Evolutionary conservation across 208 protist genomes (phyloP).

Genomic region (Strigomonas oncopelti): DNA sequence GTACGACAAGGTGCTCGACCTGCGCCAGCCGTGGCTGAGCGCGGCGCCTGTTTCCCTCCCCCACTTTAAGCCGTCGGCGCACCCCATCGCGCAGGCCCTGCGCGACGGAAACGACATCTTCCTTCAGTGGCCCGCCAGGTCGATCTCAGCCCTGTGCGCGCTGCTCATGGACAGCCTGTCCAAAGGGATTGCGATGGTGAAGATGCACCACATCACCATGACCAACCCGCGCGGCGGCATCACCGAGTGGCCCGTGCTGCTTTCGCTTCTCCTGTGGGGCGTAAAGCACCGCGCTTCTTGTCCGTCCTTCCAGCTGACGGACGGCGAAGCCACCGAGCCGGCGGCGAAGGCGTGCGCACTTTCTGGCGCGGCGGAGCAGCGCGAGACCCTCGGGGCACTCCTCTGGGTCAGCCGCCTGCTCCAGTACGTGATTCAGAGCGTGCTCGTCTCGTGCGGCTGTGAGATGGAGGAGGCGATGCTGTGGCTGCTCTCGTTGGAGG

Average conservation of each 20-base stretch:
- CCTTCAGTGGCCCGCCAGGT: conserved; percentile 23
- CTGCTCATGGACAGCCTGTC: conserved; percentile 59
- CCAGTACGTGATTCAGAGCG: conserved; percentile 83
- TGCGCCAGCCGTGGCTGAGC: conserved; percentile 75
- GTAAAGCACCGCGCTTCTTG: conserved; percentile 25
- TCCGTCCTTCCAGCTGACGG: not conserved
- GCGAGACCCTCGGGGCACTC: conserved; percentile 30
- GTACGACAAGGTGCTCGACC: conserved; percentile 75
- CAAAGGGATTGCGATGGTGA: conserved; percentile 67
- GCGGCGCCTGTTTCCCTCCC: conserved; percentile 65
- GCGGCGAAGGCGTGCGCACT: conserved; percentile 2
- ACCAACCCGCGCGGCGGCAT: conserved; percentile 30
- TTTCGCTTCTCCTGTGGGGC: conserved; percentile 80
- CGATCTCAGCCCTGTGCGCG: conserved; percentile 65
- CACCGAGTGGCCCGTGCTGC: conserved; percentile 80
- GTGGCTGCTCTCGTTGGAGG: conserved; percentile 55
- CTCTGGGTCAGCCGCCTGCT: conserved; percentile 74
- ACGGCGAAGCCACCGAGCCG: not conserved
- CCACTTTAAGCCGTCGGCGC: conserved; percentile 22
- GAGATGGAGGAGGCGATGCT: conserved; percentile 63
- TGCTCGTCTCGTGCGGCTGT: conserved; percentile 70
- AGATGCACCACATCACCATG: conserved; percentile 87
- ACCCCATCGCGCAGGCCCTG: conserved; percentile 47
- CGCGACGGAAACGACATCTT: conserved; percentile 40
- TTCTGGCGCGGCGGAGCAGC: conserved; percentile 15